A percentile compares a stretch with the other conserved stretches of the same genome.
These are phyloP conservation scores for Leavenworthia alabamica DNA, from an alignment of 345 rosid genomes.

Conservation along the genomic window DNA sequence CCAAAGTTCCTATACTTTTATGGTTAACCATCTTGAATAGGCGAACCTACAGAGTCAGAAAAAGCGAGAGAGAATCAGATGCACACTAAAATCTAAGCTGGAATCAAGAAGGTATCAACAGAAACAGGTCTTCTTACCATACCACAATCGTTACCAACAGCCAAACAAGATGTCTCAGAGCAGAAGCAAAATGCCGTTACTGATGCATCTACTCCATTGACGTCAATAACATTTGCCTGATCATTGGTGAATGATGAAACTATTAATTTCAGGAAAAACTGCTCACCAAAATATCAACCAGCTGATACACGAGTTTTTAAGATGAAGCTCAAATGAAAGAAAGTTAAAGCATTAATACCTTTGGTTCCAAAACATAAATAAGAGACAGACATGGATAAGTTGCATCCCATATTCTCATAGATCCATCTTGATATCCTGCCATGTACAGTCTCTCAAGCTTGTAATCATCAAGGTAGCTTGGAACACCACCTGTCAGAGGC, in stretches of 20 bases:
- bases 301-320: background rate
- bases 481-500: constrained; percentile 84
- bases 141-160: constrained; percentile 63
- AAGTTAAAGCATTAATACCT: constrained; percentile 38
- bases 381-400: constrained; percentile 56
- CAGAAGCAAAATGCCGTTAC: constrained; percentile 61
- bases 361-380: constrained; percentile 43
- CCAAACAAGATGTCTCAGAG: constrained; percentile 50
- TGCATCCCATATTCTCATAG: constrained; percentile 77
- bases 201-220: constrained; percentile 40
- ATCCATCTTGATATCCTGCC: constrained; percentile 86
- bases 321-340: constrained; percentile 19
- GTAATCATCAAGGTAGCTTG: constrained; percentile 44
- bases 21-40: constrained; percentile 46
- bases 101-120: constrained; percentile 9
- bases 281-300: constrained; percentile 14
- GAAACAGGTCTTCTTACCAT: constrained; percentile 52
- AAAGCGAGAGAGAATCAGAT: constrained; percentile 24
- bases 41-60: constrained; percentile 46
- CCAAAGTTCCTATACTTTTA: constrained; percentile 42
- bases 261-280: background rate
- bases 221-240: constrained; percentile 43
- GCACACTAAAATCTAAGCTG: background rate
- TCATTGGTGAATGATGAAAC: constrained; percentile 20
- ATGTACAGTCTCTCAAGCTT: constrained; percentile 59